Base-by-base conservation (phyloP, 345 rosid genomes). In the Luvunga scandens region DNA sequence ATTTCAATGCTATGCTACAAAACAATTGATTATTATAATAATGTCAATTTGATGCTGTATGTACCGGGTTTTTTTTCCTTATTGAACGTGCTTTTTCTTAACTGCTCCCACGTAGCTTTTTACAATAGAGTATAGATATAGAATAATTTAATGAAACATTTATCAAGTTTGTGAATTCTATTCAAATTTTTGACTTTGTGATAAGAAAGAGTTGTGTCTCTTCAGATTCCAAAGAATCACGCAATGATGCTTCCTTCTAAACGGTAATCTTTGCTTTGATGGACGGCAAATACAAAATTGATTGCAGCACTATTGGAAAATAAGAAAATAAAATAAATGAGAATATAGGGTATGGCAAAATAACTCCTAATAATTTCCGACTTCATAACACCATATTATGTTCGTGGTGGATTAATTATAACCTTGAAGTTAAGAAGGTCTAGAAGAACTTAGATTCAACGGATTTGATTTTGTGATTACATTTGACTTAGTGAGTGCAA, bases 51-150 rank as follows among this genome's bases (percentile, higher is more conserved):
- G n/a, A 55, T 62, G 48, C 9, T 75, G 36, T 19, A 39, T 27
- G 38, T 45, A 3, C 13, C 34, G 19, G 3, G n/a, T n/a, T n/a
- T 5, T 56, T 57, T 78, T 83, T 72, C 27, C 69, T 39, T 59
- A 0, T 56, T 9, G 18, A 73, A 31, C 36, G 21, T 60, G 31
- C 28, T 76, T 34, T 66, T 75, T 72, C 27, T 36, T 77, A 84
- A 84, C 87, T 22, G 53, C 87, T 77, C 77, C 69, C 77, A 38
- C 19, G 5, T 38, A 16, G 28, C 63, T 59, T 77, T 77, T 27
- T 19, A 53, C 38, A 67, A 7, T 19, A 53, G 21, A 48, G 31
- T 14, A 30, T 7, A 13, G 9, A n/a, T 5, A 30, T 6, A 34
- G 2, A 50, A n/a, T 28, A 25, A 27, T 19, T 18, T 53, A 64